Conservation (phyloP, 192 early-diverging fungal genomes). For the Coemansia sp. region DNA sequence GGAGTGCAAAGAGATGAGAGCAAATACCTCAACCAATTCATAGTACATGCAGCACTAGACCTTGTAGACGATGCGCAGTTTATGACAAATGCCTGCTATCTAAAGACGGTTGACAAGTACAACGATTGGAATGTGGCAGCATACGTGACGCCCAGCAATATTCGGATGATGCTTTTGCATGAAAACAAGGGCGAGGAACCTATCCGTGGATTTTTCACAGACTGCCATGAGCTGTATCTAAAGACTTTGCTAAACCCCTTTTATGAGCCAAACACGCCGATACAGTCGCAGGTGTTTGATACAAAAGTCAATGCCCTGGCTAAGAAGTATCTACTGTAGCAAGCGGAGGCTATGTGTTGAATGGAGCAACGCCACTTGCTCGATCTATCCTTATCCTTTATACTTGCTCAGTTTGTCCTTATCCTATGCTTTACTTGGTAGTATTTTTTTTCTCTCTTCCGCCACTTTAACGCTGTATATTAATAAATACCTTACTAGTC, state of each 20-base stretch:
- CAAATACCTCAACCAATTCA: slow-evolving; percentile 96
- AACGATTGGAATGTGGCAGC: slow-evolving; percentile 92
- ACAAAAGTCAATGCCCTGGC: slow-evolving; percentile 69
- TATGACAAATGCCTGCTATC: slow-evolving; percentile 81
- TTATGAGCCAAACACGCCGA: slow-evolving; percentile 76
- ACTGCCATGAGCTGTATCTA: slow-evolving; percentile 45
- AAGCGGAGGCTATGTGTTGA: background rate
- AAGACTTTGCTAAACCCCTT: slow-evolving; percentile 86
- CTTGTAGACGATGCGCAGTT: slow-evolving; percentile 94
- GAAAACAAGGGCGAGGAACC: slow-evolving; percentile 57
- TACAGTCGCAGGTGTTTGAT: slow-evolving; percentile 77
- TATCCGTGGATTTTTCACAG: slow-evolving; percentile 56
- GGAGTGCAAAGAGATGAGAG: slow-evolving; percentile 56
- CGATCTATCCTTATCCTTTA: background rate
- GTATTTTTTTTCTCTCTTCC: slow-evolving; percentile 4
- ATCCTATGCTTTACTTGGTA: no score
- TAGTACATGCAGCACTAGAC: slow-evolving; percentile 94
- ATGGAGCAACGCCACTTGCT: background rate
- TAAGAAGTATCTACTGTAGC: slow-evolving; percentile 67
- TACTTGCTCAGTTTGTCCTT: background rate
- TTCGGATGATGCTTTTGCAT: slow-evolving; percentile 68
- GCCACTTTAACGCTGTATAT: no score
- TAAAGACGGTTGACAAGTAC: slow-evolving; percentile 92
- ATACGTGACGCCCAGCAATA: slow-evolving; percentile 83
- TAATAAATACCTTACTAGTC: no score